Base-by-base conservation (phyloP, 2,329 filamentous ascomycete genomes). In the Plectosphaerella cucumerina region DNA sequence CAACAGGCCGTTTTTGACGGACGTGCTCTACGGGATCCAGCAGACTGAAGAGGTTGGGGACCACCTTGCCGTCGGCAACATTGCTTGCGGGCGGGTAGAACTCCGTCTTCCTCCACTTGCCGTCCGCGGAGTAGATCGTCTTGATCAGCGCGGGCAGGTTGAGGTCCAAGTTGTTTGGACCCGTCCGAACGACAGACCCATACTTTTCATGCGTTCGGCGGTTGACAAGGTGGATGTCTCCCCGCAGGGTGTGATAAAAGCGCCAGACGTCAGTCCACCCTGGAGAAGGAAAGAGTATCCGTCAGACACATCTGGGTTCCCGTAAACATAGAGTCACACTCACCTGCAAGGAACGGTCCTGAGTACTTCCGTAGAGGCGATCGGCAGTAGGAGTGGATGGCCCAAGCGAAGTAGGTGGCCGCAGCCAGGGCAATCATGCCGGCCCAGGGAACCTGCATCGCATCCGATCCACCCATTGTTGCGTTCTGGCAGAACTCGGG, bases 41-140 rank as follows among this genome's bases (percentile, higher is more conserved):
- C 37, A 64, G 59, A 53, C 65, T 70, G 56, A 73, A 72, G 17
- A 73, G 55, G 53, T 70, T 62, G 54, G 67, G 68, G 9, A 61
- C 63, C 44, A 70, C 64, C 49, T 67, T 63, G 21, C 67, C 65
- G 34, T 68, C 58, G 49, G 64, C 59, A 26, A 66, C 54, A 22
- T 63, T 61, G 54, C 64, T 67, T 56, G 60, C 68, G 50, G 61
- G 64, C 31, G 66, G 59, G 51, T 71, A 70, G 22, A 70, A 67
- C 34, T 70, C 66, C 17, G 66, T 70, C 66, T 60, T 60, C 2
- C 17, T 50, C 57, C 34, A 62, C 51, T 60, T 58, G n/a, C 53
- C 53, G 21, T 65, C 58, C 10, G 59, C 60, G 23, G 57, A 56
- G 43, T 67, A 65, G 34, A 66, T 48, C 1, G 58, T 61, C 47